Evolutionary conservation across 495 filamentous ascomycete species (phyloP).

Genomic region (Neurospora tetraspora): DNA sequence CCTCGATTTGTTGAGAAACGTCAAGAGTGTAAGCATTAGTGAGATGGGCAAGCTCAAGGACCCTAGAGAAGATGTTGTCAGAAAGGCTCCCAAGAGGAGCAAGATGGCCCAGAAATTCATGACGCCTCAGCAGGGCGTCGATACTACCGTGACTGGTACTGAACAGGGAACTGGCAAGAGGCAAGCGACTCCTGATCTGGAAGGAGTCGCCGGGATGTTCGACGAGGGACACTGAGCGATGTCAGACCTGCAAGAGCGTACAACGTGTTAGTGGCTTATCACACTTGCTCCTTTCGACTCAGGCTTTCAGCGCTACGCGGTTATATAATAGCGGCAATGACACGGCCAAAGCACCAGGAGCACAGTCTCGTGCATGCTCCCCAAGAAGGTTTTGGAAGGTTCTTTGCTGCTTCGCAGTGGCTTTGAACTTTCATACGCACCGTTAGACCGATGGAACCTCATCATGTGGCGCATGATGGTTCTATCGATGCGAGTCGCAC

Average conservation of each 20-base stretch:
- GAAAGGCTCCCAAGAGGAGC: slow-evolving; percentile 21
- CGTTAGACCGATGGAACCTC: background rate
- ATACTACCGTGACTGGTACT: background rate
- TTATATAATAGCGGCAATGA: background rate
- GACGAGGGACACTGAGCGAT: slow-evolving; percentile 14
- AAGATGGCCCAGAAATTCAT: slow-evolving; percentile 51
- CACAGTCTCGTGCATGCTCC: background rate
- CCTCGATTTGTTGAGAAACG: slow-evolving; percentile 73
- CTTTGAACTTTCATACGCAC: background rate
- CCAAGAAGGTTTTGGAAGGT: background rate
- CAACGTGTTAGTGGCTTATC: background rate
- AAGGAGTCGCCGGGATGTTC: slow-evolving; percentile 36
- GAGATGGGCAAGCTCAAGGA: slow-evolving; percentile 78
- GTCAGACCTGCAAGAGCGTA: background rate
- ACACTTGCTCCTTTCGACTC: background rate
- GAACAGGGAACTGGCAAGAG: slow-evolving; percentile 6
- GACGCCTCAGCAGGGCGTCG: slow-evolving; percentile 18
- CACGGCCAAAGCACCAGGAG: background rate
- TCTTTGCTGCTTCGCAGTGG: background rate
- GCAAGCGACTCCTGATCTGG: slow-evolving; percentile 27
- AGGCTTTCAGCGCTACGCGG: background rate
- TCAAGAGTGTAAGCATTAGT: slow-evolving; percentile 82
- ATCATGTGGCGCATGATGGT: background rate
- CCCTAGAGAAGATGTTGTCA: slow-evolving; percentile 13
- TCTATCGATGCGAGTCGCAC: background rate